phyloP scores from a whole-genome alignment of 2,329 filamentous ascomycete species.

The Tolypocladium guangdongense region DNA sequence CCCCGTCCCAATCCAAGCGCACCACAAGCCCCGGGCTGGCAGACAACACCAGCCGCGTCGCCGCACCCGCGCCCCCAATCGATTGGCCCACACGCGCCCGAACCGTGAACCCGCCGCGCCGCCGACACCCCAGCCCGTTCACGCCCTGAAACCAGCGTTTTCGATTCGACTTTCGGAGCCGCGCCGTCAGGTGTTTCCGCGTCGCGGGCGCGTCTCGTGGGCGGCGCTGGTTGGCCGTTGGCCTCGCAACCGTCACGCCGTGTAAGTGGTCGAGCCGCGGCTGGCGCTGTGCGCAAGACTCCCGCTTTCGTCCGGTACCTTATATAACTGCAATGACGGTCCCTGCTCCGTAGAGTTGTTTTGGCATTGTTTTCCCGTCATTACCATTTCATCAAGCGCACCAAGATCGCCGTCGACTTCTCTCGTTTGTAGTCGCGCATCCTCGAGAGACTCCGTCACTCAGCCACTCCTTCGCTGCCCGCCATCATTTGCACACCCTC shows the following conservation, averaged over 20 bases:
- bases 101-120: neutral
- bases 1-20: too few relatives aligned
- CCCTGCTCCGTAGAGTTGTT: neutral
- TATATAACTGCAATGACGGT: neutral
- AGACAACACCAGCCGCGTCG: neutral
- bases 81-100: neutral
- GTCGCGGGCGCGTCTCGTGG: neutral
- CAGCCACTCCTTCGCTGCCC: neutral
- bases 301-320: too few relatives aligned
- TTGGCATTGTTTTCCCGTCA: neutral
- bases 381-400: neutral
- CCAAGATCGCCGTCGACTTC: neutral
- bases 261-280: neutral
- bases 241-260: neutral
- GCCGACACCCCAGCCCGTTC: neutral
- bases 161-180: too few relatives aligned
- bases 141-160: neutral
- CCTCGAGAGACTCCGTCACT: neutral
- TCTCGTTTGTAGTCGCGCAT: neutral
- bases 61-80: neutral
- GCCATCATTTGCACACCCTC: neutral
- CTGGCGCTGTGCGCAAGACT: too few relatives aligned
- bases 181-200: neutral
- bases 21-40: neutral
- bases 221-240: neutral